Percentiles rank a stretch among this genome's conserved stretches.
phyloP scores from a whole-genome alignment of 2,329 filamentous ascomycete genomes.

The Phialophora verrucosa region DNA sequence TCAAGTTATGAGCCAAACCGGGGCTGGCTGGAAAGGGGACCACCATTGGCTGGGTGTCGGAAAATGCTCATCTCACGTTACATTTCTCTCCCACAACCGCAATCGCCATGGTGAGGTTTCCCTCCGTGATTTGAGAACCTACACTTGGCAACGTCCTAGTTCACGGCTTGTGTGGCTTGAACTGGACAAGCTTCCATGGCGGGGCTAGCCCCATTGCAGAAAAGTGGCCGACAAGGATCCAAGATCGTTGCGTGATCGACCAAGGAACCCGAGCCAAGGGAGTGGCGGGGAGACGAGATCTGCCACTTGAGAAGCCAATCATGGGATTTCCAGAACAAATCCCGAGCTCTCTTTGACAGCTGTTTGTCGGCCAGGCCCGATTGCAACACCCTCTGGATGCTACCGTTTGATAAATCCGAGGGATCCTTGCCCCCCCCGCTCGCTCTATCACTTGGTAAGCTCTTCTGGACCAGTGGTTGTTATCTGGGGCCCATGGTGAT shows the following conservation, averaged over 20 bases:
- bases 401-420: slow-evolving; percentile 2
- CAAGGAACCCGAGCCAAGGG: slow-evolving; percentile 5
- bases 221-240: slow-evolving; percentile 1
- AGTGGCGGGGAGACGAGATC: background rate
- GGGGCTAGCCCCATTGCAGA: background rate
- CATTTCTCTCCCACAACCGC: slow-evolving; percentile 1
- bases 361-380: slow-evolving; percentile 11
- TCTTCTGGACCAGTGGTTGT: background rate
- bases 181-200: slow-evolving; percentile 10
- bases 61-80: slow-evolving; percentile 14
- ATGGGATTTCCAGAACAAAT: slow-evolving; percentile 11
- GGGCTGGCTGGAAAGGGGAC: background rate
- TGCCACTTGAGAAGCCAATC: background rate
- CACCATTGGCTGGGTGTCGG: slow-evolving; percentile 1
- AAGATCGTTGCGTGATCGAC: slow-evolving; percentile 9
- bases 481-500: background rate
- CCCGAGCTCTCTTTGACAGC: background rate
- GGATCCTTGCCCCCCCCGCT: background rate
- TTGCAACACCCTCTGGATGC: slow-evolving; percentile 5
- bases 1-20: background rate
- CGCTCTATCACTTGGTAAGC: background rate
- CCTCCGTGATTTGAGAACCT: background rate
- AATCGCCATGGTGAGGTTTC: background rate
- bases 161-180: slow-evolving; percentile 12
- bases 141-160: slow-evolving; percentile 4